These are phyloP conservation scores for Dryadomyces quercus-mongolicae DNA, from an alignment of 2,329 filamentous ascomycete species.

Conservation along the genomic window DNA sequence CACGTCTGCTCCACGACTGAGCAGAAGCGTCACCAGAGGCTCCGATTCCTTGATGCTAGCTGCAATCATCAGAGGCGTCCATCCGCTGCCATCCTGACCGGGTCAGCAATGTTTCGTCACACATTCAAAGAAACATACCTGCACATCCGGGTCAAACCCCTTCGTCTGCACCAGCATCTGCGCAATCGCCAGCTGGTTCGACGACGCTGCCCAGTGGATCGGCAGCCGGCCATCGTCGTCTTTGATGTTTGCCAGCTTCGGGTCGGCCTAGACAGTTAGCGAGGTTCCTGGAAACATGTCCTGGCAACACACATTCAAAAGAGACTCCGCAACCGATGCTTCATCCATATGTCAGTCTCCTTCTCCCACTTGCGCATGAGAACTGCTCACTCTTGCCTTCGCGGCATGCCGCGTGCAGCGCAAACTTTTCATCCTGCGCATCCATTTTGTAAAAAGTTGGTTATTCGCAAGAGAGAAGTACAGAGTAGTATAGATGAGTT, in stretches of 20 bases:
- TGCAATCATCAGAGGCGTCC: slow-evolving; percentile 78
- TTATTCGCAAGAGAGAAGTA: not conserved
- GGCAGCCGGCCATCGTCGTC: slow-evolving; percentile 85
- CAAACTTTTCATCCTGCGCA: slow-evolving; percentile 42
- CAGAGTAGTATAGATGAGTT: too few relatives aligned
- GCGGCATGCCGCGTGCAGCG: slow-evolving; percentile 76
- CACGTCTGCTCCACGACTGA: slow-evolving; percentile 58
- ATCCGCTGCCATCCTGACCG: slow-evolving; percentile 60
- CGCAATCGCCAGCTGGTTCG: slow-evolving; percentile 66
- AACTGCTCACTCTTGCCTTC: slow-evolving; percentile 62
- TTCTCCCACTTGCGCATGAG: not conserved
- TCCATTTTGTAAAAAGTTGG: slow-evolving; percentile 3
- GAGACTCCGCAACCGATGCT: slow-evolving; percentile 53
- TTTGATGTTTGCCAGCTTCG: slow-evolving; percentile 56
- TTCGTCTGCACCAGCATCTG: slow-evolving; percentile 57
- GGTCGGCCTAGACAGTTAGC: slow-evolving; percentile 48
- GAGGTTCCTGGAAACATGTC: not conserved
- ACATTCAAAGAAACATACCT: slow-evolving; percentile 27
- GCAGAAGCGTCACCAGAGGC: slow-evolving; percentile 52
- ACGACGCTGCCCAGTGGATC: slow-evolving; percentile 87
- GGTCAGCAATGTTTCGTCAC: not conserved
- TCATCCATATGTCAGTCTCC: not conserved
- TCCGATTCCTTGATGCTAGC: slow-evolving; percentile 63
- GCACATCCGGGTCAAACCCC: slow-evolving; percentile 72
- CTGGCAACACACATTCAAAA: slow-evolving; percentile 46